phyloP scores from a whole-genome alignment of 2,329 filamentous ascomycete species.

The Colletotrichum eleusines region DNA sequence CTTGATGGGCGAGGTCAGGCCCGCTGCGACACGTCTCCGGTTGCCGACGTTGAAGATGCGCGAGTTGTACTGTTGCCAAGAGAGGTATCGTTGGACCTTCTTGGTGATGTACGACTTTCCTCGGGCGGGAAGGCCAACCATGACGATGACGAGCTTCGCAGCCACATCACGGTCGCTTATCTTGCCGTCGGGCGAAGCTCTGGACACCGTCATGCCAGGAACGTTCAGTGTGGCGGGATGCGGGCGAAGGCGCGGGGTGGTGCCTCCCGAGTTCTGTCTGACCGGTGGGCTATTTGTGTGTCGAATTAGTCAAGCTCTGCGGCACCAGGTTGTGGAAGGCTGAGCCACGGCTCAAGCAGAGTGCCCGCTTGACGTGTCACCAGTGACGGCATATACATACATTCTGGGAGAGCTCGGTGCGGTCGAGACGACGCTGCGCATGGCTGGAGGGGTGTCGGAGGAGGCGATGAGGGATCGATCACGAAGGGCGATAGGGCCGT shows the following conservation, averaged over 20 bases:
- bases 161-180: constrained; percentile 95
- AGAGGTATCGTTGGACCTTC: constrained; percentile 93
- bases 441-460: constrained; percentile 66
- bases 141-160: constrained; percentile 96
- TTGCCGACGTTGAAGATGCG: constrained; percentile 98
- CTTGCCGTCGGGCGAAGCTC: constrained; percentile 93
- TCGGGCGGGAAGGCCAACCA: constrained; percentile 95
- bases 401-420: constrained; percentile 70
- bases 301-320: constrained; percentile 42
- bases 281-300: constrained; percentile 68
- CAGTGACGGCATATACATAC: constrained; percentile 55
- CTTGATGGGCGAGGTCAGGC: constrained; percentile 57
- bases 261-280: constrained; percentile 79
- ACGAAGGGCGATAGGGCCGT: constrained; percentile 47
- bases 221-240: constrained; percentile 97
- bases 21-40: constrained; percentile 83
- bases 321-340: constrained; percentile 7
- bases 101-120: constrained; percentile 99
- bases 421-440: constrained; percentile 69
- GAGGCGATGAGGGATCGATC: constrained; percentile 44
- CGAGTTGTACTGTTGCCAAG: constrained; percentile 97
- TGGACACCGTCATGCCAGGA: constrained; percentile 93
- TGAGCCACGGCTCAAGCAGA: constrained; percentile 20
- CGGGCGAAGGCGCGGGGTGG: constrained; percentile 81
- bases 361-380: constrained; percentile 9